Evolutionary conservation across 768 basidiomycete genomes (phyloP).

Genomic region (Calocybe indica): DNA sequence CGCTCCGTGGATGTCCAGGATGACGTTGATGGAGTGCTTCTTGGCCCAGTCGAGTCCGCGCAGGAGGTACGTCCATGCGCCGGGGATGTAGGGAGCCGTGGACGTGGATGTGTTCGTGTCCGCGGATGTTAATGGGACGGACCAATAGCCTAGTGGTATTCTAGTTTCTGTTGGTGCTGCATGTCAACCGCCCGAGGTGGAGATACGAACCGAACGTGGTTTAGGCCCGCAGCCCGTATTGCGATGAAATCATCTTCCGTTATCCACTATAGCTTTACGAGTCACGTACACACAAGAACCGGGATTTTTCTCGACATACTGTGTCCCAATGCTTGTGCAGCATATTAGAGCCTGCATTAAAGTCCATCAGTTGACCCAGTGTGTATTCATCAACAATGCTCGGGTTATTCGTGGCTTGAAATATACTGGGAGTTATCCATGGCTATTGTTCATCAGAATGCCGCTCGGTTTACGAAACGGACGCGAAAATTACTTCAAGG

Average conservation of each 20-base stretch:
- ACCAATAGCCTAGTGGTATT: constrained; percentile 74
- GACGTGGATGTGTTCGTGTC: constrained; percentile 42
- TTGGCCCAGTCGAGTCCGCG: constrained; percentile 61
- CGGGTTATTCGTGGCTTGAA: constrained; percentile 52
- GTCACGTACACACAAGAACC: too few species aligned
- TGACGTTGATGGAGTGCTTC: constrained; percentile 55
- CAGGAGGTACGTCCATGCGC: constrained; percentile 67
- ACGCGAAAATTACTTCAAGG: constrained; percentile 35
- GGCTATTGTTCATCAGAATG: constrained; percentile 32
- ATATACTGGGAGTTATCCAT: constrained; percentile 77
- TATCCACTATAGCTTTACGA: constrained; percentile 36
- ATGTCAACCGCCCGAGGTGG: not conserved
- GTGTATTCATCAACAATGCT: constrained; percentile 59
- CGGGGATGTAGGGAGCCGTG: constrained; percentile 49
- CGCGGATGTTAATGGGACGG: constrained; percentile 56
- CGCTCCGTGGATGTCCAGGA: constrained; percentile 74
- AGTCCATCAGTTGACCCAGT: constrained; percentile 46
- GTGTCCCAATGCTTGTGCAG: constrained; percentile 55
- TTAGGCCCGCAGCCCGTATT: constrained; percentile 62
- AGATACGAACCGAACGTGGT: constrained; percentile 55
- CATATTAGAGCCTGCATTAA: constrained; percentile 31
- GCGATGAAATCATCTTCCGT: constrained; percentile 65
- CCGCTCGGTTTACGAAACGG: not conserved
- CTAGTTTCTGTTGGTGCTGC: constrained; percentile 22
- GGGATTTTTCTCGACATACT: constrained; percentile 17